phyloP scores from a whole-genome alignment of 2,329 filamentous ascomycete species.

The Salinomyces thailandicus region DNA sequence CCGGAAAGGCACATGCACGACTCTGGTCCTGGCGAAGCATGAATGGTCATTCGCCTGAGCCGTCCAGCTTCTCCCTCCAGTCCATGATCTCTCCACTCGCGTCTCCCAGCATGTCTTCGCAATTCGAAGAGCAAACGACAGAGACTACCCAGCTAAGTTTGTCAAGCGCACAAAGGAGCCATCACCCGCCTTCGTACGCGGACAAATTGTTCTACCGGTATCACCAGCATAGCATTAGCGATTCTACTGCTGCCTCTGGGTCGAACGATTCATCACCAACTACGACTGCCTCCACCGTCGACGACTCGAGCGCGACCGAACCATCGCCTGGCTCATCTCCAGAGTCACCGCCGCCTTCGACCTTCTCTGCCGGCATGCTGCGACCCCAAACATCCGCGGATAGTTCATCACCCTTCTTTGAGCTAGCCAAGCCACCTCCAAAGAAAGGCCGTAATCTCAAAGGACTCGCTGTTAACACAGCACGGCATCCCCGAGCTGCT shows the following conservation, averaged over 20 bases:
- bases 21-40: slow-evolving; percentile 20
- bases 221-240: slow-evolving; percentile 65
- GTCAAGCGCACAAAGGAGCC: slow-evolving; percentile 4
- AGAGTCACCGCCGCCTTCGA: slow-evolving; percentile 67
- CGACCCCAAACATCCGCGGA: slow-evolving; percentile 39
- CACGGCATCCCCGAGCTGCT: slow-evolving; percentile 38
- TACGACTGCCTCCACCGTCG: slow-evolving; percentile 83
- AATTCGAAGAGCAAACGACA: slow-evolving; percentile 14
- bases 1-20: slow-evolving; percentile 13
- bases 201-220: slow-evolving; percentile 20
- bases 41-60: slow-evolving; percentile 14
- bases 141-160: slow-evolving; percentile 11
- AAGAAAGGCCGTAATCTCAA: slow-evolving; percentile 72
- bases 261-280: slow-evolving; percentile 93
- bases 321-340: slow-evolving; percentile 86
- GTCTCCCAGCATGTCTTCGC: slow-evolving; percentile 19
- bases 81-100: slow-evolving; percentile 11
- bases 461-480: slow-evolving; percentile 66
- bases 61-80: slow-evolving; percentile 10
- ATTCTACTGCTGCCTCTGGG: slow-evolving; percentile 60
- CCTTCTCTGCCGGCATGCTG: slow-evolving; percentile 50
- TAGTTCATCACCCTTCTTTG: slow-evolving; percentile 42
- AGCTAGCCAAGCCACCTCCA: slow-evolving; percentile 39
- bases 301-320: slow-evolving; percentile 82
- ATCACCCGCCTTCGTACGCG: slow-evolving; percentile 11